A percentile compares a stretch with the other conserved stretches of the same genome.
phyloP scores from a whole-genome alignment of 306 rosid species.

The Quercus variabilis region DNA sequence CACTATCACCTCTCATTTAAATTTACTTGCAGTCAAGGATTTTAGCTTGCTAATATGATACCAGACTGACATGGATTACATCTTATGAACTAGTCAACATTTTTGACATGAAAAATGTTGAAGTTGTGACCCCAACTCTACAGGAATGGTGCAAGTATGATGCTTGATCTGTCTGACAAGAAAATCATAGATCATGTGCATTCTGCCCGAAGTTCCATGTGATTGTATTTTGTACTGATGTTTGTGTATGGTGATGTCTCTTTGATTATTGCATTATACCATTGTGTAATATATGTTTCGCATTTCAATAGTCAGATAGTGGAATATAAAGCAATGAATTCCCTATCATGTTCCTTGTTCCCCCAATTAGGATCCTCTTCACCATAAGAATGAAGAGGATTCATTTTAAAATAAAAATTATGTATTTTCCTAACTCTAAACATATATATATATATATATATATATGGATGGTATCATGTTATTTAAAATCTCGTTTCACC shows the following conservation, averaged over 20 bases:
- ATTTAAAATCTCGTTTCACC: too few species aligned
- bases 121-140: slow-evolving; percentile 58
- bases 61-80: slow-evolving; percentile 5
- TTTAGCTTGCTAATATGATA: neutral
- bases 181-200: slow-evolving; percentile 1
- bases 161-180: slow-evolving; percentile 31
- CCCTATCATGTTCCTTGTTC: too few species aligned
- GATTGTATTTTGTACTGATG: neutral
- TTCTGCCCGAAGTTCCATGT: slow-evolving; percentile 2
- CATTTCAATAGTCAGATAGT: neutral
- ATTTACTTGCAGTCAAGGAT: neutral
- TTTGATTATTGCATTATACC: neutral
- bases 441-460: too few species aligned
- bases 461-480: too few species aligned
- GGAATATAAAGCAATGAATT: neutral
- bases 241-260: neutral
- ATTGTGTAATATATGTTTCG: neutral
- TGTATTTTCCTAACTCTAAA: too few species aligned
- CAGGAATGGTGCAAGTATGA: slow-evolving; percentile 58
- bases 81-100: slow-evolving; percentile 57
- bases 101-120: slow-evolving; percentile 72
- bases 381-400: too few species aligned
- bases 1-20: neutral
- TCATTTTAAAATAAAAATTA: too few species aligned
- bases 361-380: too few species aligned